phyloP scores from a whole-genome alignment of 2,329 filamentous ascomycete genomes.

The Chaetomium sp. region DNA sequence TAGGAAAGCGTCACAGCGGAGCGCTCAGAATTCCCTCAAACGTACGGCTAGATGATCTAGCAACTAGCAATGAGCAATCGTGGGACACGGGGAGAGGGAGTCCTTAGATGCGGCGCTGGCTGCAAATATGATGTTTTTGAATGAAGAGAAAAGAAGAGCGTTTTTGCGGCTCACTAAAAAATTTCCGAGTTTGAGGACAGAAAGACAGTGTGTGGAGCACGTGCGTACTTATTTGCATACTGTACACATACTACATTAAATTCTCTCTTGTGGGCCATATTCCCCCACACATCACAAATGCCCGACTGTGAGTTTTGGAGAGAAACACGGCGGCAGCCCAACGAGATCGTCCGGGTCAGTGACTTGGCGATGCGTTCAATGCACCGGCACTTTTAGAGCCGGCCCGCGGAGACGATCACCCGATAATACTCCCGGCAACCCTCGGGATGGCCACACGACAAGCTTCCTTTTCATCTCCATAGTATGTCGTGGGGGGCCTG shows the following conservation, averaged over 20 bases:
- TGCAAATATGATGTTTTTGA: slow-evolving; percentile 21
- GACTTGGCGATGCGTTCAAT: too few species aligned
- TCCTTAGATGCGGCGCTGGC: slow-evolving; percentile 25
- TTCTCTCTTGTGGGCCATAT: not conserved
- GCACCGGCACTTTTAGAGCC: too few species aligned
- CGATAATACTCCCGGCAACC: not conserved
- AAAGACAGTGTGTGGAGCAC: slow-evolving; percentile 8
- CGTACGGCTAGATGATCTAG: slow-evolving; percentile 22
- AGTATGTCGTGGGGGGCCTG: too few species aligned
- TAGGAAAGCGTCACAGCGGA: slow-evolving; percentile 26
- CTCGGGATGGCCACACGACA: not conserved
- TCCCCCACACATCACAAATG: too few species aligned
- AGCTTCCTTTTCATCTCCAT: not conserved
- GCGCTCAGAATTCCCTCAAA: slow-evolving; percentile 25
- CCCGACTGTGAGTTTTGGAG: too few species aligned
- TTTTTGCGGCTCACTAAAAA: not conserved
- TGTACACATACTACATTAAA: not conserved
- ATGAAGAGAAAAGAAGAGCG: slow-evolving; percentile 10
- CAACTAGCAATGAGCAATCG: slow-evolving; percentile 24
- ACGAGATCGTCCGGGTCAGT: too few species aligned
- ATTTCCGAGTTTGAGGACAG: not conserved
- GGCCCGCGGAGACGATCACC: not conserved
- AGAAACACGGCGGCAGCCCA: too few species aligned
- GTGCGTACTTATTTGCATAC: not conserved
- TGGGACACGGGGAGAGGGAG: slow-evolving; percentile 18